These are phyloP conservation scores for Lentinula aciculospora DNA, from an alignment of 768 basidiomycete genomes.

Conservation along the genomic window DNA sequence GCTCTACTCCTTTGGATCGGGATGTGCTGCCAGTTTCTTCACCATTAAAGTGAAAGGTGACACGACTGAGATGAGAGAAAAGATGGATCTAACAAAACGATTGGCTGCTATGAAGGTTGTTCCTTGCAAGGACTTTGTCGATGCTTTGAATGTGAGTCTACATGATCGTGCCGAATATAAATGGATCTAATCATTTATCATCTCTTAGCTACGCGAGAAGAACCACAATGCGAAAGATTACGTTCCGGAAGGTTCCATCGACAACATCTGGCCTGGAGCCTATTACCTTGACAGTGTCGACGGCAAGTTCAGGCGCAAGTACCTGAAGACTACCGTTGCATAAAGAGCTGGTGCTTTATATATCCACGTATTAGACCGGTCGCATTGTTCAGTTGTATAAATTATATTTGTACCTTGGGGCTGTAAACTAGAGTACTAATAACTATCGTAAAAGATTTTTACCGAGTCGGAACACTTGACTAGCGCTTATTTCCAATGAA, in stretches of 20 bases:
- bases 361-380: neutral
- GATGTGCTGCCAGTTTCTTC: conserved; percentile 95
- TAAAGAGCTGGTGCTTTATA: conserved; percentile 13
- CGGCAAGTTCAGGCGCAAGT: conserved; percentile 87
- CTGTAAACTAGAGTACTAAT: conserved; percentile 5
- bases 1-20: conserved; percentile 95
- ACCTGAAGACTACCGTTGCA: conserved; percentile 45
- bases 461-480: no score
- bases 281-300: conserved; percentile 94
- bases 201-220: conserved; percentile 80
- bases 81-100: conserved; percentile 75
- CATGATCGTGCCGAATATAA: neutral
- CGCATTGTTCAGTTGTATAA: neutral
- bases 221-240: conserved; percentile 91
- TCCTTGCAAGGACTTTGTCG: conserved; percentile 87
- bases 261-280: conserved; percentile 91
- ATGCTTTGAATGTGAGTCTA: conserved; percentile 61
- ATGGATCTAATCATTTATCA: neutral
- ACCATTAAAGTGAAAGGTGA: conserved; percentile 83
- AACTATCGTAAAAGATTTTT: neutral
- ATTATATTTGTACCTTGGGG: conserved; percentile 8
- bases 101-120: conserved; percentile 86
- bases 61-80: conserved; percentile 72
- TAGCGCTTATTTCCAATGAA: neutral
- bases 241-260: conserved; percentile 78